Conservation (phyloP, 257 asterid species). For the Paraleonurus japonicus region DNA sequence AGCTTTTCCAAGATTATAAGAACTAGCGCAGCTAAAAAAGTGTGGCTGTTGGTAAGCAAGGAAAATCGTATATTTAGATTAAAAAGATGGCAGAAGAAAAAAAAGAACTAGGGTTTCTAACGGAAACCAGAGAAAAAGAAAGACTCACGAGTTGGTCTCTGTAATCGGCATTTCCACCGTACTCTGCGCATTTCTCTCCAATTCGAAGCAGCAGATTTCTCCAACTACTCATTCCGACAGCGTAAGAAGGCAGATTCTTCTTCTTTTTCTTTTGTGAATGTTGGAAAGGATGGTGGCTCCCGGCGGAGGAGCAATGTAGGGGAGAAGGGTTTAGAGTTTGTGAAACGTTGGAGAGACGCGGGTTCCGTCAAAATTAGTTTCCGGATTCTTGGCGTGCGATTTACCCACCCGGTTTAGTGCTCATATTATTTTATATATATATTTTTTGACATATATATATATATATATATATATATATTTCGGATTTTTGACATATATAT, state of each 20-base stretch:
- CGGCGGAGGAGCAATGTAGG: constrained; percentile 4
- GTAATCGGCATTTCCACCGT: constrained; percentile 73
- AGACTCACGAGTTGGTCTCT: constrained; percentile 86
- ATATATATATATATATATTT: no score
- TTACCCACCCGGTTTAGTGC: background rate
- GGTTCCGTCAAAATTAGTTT: background rate
- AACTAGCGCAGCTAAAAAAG: background rate
- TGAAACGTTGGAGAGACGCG: background rate
- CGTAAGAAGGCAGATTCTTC: constrained; percentile 11
- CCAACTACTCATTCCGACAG: constrained; percentile 79
- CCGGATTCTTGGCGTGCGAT: background rate
- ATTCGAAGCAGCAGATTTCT: constrained; percentile 68
- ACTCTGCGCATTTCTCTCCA: constrained; percentile 92
- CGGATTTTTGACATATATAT: no score
- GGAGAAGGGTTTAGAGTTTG: constrained; percentile 32
- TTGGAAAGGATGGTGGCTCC: constrained; percentile 18
- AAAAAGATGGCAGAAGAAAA: background rate
- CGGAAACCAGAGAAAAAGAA: background rate
- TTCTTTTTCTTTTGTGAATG: background rate
- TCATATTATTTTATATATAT: no score
- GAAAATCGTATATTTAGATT: background rate
- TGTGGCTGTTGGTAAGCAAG: background rate
- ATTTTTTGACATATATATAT: no score
- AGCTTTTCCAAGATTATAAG: background rate
- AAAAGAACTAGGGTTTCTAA: constrained; percentile 36